Percentiles rank a stretch among this genome's conserved stretches.
Evolutionary conservation across 305 asterid species (phyloP).

Genomic region (Striga hermonthica): DNA sequence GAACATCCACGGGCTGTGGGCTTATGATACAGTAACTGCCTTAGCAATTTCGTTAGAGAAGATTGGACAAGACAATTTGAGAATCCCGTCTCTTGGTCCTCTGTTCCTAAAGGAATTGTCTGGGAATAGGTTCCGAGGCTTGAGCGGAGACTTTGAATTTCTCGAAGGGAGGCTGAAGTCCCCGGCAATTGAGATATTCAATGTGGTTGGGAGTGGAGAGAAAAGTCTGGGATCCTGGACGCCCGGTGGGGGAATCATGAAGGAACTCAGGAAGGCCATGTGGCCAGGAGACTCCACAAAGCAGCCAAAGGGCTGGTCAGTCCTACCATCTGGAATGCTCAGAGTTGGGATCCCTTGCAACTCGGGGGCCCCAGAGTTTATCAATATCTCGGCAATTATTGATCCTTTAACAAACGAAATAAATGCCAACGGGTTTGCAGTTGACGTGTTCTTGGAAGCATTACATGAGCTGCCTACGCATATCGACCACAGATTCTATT

Average conservation of each 20-base stretch:
- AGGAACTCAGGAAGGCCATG: constrained; percentile 30
- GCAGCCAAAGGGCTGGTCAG: constrained; percentile 49
- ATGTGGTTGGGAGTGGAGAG: constrained; percentile 47
- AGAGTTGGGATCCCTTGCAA: no score
- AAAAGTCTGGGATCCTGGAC: constrained; percentile 56
- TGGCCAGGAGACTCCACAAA: constrained; percentile 63
- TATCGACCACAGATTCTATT: constrained; percentile 29
- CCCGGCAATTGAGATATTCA: constrained; percentile 52
- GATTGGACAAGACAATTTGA: constrained; percentile 27
- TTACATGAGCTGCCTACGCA: no score
- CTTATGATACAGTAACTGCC: constrained; percentile 51
- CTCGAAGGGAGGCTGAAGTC: constrained; percentile 38
- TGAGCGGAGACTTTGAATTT: constrained; percentile 48
- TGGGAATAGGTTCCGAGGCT: constrained; percentile 40
- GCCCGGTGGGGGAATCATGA: constrained; percentile 38
- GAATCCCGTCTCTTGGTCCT: constrained; percentile 43
- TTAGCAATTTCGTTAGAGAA: constrained; percentile 54
- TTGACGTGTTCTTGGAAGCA: no score
- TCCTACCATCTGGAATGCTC: constrained; percentile 22
- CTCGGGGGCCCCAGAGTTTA: no score
- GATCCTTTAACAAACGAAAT: constrained; percentile 30
- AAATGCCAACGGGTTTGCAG: constrained; percentile 21
- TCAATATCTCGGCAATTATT: constrained; percentile 25
- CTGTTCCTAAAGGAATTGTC: constrained; percentile 38
- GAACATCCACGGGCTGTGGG: constrained; percentile 54